These are phyloP conservation scores for Fusarium acutatum DNA, from an alignment of 2,329 filamentous ascomycete species.

Conservation along the genomic window DNA sequence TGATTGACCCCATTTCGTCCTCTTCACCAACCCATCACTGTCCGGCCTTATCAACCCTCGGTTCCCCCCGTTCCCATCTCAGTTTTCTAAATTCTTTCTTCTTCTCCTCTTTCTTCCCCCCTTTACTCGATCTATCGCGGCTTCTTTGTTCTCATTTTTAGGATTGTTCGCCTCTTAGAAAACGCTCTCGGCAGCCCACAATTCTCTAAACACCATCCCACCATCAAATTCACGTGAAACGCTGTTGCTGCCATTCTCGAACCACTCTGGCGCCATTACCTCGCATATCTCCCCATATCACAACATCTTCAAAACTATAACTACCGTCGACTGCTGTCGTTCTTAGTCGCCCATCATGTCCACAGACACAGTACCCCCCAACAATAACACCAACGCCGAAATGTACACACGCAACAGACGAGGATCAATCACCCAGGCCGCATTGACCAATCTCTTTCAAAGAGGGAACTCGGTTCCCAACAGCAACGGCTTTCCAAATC, in stretches of 20 bases:
- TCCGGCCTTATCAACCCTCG: conserved; percentile 38
- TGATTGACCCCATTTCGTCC: conserved; percentile 38
- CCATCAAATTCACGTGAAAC: conserved; percentile 40
- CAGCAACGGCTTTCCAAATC: conserved; percentile 53
- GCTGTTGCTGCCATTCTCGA: conserved; percentile 37
- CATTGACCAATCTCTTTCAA: conserved; percentile 67
- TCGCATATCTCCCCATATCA: conserved; percentile 34
- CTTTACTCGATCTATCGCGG: conserved; percentile 13
- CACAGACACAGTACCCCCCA: conserved; percentile 44
- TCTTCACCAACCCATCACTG: conserved; percentile 25
- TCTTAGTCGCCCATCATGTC: conserved; percentile 42
- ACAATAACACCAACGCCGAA: conserved; percentile 45
- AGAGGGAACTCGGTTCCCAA: conserved; percentile 62
- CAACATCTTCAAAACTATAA: conserved; percentile 41
- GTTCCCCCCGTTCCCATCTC: conserved; percentile 14
- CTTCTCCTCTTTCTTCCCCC: conserved; percentile 1
- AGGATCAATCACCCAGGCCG: conserved; percentile 65
- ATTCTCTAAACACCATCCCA: conserved; percentile 25
- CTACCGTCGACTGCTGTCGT: conserved; percentile 34
- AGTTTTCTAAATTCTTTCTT: conserved; percentile 17
- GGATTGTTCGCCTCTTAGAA: conserved; percentile 3
- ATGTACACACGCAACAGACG: conserved; percentile 60
- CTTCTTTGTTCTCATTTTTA: conserved; percentile 22
- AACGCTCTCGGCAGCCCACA: conserved; percentile 33
- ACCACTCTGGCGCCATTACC: conserved; percentile 41